phyloP scores from a whole-genome alignment of 345 rosid genomes.

The Murraya koenigii region DNA sequence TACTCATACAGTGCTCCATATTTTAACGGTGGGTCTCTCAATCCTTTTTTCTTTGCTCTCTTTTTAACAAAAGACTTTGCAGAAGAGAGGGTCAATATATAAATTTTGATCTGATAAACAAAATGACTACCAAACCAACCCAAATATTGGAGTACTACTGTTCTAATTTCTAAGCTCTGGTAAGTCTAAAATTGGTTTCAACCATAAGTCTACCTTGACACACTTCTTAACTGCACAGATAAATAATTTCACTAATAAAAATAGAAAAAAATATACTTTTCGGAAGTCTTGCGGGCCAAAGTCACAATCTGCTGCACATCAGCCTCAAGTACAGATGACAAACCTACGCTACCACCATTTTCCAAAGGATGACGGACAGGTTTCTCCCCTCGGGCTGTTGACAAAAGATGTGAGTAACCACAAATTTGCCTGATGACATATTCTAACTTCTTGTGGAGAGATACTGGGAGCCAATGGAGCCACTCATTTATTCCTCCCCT shows the following conservation, averaged over 20 bases:
- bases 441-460: conserved; percentile 68
- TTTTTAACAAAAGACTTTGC: not conserved
- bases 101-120: too few species aligned
- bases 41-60: not conserved
- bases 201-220: not conserved
- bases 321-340: conserved; percentile 76
- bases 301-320: conserved; percentile 72
- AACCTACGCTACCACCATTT: conserved; percentile 66
- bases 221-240: not conserved
- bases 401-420: conserved; percentile 44
- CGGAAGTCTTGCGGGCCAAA: conserved; percentile 69
- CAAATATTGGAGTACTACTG: not conserved
- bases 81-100: not conserved
- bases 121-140: not conserved
- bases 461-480: conserved; percentile 92
- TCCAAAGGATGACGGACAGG: conserved; percentile 30
- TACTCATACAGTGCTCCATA: not conserved
- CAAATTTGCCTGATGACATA: conserved; percentile 50
- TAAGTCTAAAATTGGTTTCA: not conserved
- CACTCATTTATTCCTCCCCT: conserved; percentile 91
- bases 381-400: conserved; percentile 38
- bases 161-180: not conserved
- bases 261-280: conserved; percentile 52
- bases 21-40: not conserved
- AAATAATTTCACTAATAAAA: not conserved